A percentile compares a stretch with the other conserved stretches of the same genome.
Conservation (phyloP, 192 early-diverging fungal genomes). For the Allomyces macrogynus region DNA sequence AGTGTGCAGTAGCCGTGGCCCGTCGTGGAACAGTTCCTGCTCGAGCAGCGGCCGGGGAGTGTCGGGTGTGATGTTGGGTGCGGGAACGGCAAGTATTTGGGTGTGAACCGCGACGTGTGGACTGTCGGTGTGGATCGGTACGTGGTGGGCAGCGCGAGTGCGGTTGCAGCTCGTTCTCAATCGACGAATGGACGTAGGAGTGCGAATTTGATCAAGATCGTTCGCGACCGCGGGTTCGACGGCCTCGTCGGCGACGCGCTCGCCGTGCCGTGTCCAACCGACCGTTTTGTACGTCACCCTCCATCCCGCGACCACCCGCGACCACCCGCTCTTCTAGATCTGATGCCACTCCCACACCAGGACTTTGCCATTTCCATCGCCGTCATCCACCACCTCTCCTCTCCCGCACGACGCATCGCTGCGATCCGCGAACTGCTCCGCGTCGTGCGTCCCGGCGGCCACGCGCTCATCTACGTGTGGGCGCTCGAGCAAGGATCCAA, state of each 20-base stretch:
- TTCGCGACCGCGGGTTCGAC: constrained; percentile 49
- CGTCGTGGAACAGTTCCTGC: constrained; percentile 69
- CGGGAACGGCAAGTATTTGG: constrained; percentile 95
- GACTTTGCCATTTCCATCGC: constrained; percentile 93
- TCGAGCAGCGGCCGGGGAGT: constrained; percentile 33
- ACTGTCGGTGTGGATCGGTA: constrained; percentile 73
- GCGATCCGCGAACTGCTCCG: constrained; percentile 64
- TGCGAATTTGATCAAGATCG: constrained; percentile 56
- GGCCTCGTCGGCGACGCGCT: constrained; percentile 64
- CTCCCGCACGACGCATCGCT: constrained; percentile 39
- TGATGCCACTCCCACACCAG: constrained; percentile 11
- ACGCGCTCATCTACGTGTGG: constrained; percentile 80
- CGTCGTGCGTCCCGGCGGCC: constrained; percentile 46
- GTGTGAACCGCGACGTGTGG: constrained; percentile 59
- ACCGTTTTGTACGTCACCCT: constrained; percentile 39
- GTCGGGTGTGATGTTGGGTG: constrained; percentile 89
- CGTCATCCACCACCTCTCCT: constrained; percentile 84
- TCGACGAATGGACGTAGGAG: constrained; percentile 22
- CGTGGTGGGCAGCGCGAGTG: no score
- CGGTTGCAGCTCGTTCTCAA: no score
- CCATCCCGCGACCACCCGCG: background rate
- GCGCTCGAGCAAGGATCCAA: constrained; percentile 73
- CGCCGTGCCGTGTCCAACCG: constrained; percentile 44
- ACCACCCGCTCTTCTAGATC: no score
- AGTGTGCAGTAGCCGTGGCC: constrained; percentile 59